A percentile compares a stretch with the other conserved stretches of the same genome.
These are phyloP conservation scores for Ajuga reptans DNA, from an alignment of 305 asterid species.

Conservation along the genomic window DNA sequence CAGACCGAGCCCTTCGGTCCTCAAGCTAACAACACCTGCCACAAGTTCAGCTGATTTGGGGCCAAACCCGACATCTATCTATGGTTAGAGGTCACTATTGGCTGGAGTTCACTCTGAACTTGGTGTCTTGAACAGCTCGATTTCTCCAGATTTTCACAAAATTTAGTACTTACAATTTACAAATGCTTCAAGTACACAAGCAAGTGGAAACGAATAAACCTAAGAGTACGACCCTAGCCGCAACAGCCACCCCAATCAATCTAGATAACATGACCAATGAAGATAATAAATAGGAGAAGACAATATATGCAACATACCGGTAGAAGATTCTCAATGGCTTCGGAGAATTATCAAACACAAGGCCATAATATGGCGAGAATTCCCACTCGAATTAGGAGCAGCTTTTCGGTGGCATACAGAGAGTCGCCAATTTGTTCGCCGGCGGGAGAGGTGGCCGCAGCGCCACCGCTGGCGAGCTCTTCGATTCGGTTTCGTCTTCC, in stretches of 20 bases:
- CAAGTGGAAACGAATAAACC: not conserved
- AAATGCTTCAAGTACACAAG: not conserved
- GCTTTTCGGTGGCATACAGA: not conserved
- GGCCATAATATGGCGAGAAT: not conserved
- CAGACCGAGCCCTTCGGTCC: not conserved
- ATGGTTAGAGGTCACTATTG: not conserved
- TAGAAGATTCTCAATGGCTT: constrained; percentile 5
- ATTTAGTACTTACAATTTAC: not conserved
- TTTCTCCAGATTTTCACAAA: not conserved
- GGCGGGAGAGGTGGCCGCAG: constrained; percentile 23
- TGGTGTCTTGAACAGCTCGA: not conserved
- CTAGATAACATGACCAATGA: not conserved
- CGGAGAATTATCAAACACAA: constrained; percentile 6
- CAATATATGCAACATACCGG: not conserved
- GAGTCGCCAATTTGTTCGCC: constrained; percentile 17
- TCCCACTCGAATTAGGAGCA: constrained; percentile 3
- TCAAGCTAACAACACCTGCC: not conserved
- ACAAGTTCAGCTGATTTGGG: not conserved
- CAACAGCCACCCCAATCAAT: not conserved
- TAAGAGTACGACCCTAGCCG: not conserved
- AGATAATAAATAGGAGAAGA: not conserved
- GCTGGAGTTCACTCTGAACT: not conserved
- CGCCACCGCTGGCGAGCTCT: constrained; percentile 22
- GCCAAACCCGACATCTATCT: not conserved
- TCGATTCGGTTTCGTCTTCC: not conserved